Evolutionary conservation across 2,329 filamentous ascomycete genomes (phyloP), one percentile per base, ranked within the genome.

Genomic region (Botryotinia globosa): DNA sequence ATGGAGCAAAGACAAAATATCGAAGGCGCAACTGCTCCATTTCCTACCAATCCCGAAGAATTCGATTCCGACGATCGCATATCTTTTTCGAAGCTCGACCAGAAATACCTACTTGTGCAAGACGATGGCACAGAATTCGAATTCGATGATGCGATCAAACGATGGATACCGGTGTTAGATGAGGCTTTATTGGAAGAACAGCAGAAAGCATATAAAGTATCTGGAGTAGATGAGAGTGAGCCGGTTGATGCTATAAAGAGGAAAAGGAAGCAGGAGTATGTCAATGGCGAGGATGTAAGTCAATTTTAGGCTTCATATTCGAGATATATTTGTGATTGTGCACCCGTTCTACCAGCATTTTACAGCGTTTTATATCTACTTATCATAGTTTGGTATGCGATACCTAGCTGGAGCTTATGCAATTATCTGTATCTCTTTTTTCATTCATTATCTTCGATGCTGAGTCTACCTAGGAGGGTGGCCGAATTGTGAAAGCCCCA

Each of bases 41-140:
- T 81, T 48, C 80, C 80, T 8, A 78, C 78, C 16, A 75, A 80
- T 59, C 78, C 77, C 25, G 74, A 77, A 76, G 77, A 80, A 65
- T 97, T 97, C 80, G 90, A 91, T 78, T 84, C 84, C 73, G 94
- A 97, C 80, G 88, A 92, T 42, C 92, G 94, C 77, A 92, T 97
- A 79, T 95, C 93, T 9, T 97, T 91, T 83, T 95, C 93, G n/a
- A 92, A 89, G 80, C 85, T 93, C 74, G 91, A 95, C 82, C 87
- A 89, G 79, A 95, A 94, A 80, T 95, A 91, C 83, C 88, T 96
- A 70, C 89, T 96, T 12, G 94, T 97, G 74, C 91, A 93, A 73
- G 92, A 94, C 65, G 90, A 96, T 80, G 94, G 93, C 69, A 88
- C 89, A 74, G 94, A 97, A 81, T 97, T 91, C 83, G 92, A 94